phyloP scores from a whole-genome alignment of 2,329 filamentous ascomycete genomes.

The Triangularia setosa region DNA sequence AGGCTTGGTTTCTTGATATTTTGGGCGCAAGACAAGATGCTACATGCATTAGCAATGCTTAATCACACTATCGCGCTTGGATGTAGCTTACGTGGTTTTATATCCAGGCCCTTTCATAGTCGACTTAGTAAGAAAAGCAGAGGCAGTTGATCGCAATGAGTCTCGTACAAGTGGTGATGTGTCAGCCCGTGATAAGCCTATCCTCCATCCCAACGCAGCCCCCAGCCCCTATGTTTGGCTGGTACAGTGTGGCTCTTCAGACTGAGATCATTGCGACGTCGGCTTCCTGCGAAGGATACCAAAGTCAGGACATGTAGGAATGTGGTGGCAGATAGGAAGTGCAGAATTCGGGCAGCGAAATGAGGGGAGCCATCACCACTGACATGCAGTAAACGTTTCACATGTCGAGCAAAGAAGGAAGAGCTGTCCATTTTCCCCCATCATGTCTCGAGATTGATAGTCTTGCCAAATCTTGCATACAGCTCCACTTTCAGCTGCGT shows the following conservation, averaged over 20 bases:
- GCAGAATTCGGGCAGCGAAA: neutral
- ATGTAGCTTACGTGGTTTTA: neutral
- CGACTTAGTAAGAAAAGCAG: neutral
- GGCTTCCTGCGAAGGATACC: neutral
- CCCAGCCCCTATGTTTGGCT: neutral
- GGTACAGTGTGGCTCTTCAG: neutral
- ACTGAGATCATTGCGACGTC: neutral
- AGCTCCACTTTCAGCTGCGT: conserved; percentile 82
- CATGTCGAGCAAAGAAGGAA: neutral
- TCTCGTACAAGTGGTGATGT: neutral
- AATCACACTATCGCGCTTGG: neutral
- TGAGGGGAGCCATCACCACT: conserved; percentile 1
- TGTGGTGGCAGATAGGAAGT: neutral
- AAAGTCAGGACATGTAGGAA: conserved; percentile 1
- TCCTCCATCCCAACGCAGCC: neutral
- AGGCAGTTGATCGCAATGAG: neutral
- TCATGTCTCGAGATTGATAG: conserved; percentile 93
- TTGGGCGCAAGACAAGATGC: neutral
- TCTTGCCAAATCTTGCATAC: conserved; percentile 91
- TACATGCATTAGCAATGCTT: conserved; percentile 2
- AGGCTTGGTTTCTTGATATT: neutral
- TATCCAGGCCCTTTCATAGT: neutral
- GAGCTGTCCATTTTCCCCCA: conserved; percentile 7
- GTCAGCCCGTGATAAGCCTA: neutral
- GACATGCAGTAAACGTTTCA: conserved; percentile 3